Conservation (phyloP, 305 asterid species). For the Stenogyne calaminthoides region DNA sequence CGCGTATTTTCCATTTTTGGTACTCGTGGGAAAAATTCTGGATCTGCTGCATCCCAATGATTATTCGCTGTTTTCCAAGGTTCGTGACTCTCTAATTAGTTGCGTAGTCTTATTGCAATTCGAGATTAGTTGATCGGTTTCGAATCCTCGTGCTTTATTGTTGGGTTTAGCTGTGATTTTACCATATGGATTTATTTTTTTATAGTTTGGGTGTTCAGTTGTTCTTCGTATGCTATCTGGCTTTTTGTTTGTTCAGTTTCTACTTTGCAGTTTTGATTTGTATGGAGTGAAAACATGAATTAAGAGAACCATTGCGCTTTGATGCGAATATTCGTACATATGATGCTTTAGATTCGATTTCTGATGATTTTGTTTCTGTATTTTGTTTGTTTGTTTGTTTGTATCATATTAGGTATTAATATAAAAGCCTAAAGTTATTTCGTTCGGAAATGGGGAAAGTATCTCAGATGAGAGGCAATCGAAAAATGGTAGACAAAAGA, state of each 20-base stretch:
- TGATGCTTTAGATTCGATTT: neutral
- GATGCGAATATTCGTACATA: neutral
- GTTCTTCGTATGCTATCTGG: neutral
- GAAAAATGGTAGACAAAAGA: conserved; percentile 52
- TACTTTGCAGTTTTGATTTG: neutral
- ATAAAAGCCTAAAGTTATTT: neutral
- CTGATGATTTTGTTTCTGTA: conserved; percentile 14
- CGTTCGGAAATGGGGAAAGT: conserved; percentile 61
- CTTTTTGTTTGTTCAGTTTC: neutral
- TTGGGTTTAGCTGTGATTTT: conserved; percentile 24
- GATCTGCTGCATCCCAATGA: conserved; percentile 12
- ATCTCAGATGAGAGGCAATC: conserved; percentile 55
- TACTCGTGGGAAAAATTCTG: neutral
- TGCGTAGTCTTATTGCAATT: neutral
- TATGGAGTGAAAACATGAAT: neutral
- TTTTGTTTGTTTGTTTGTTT: too few relatives aligned
- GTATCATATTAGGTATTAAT: conserved; percentile 7
- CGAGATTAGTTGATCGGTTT: neutral
- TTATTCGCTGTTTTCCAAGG: conserved; percentile 27
- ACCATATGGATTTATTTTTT: neutral
- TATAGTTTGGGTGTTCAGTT: neutral
- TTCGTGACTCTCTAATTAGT: conserved; percentile 21
- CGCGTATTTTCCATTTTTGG: neutral
- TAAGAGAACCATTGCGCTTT: neutral
- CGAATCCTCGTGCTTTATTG: neutral